These are phyloP conservation scores for Alternaria sp. DNA, from an alignment of 2,329 filamentous ascomycete genomes.

Conservation along the genomic window DNA sequence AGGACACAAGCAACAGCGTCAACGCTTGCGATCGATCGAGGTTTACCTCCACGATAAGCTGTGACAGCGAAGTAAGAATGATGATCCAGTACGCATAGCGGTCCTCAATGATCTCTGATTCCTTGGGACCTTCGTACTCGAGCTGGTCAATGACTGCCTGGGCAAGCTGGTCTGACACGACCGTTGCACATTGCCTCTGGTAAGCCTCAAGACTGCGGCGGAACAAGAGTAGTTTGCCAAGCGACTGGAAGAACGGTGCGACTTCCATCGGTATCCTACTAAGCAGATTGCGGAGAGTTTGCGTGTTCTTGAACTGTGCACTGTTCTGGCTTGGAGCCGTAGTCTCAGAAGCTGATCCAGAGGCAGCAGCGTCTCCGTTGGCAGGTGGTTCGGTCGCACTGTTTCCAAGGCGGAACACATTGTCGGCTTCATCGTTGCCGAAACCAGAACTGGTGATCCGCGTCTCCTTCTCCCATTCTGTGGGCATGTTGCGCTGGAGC, in stretches of 20 bases:
- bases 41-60: conserved; percentile 76
- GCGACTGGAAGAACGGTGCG: conserved; percentile 82
- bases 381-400: conserved; percentile 27
- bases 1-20: conserved; percentile 82
- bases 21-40: conserved; percentile 51
- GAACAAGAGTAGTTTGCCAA: conserved; percentile 81
- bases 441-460: conserved; percentile 51
- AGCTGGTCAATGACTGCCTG: conserved; percentile 73
- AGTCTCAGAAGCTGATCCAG: conserved; percentile 9
- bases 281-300: conserved; percentile 76
- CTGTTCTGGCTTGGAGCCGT: conserved; percentile 34
- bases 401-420: conserved; percentile 45
- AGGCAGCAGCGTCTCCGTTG: conserved; percentile 16
- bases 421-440: conserved; percentile 49
- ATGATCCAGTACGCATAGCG: conserved; percentile 80
- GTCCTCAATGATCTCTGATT: conserved; percentile 63
- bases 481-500: conserved; percentile 74
- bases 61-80: conserved; percentile 76
- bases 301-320: conserved; percentile 73
- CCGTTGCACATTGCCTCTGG: conserved; percentile 65
- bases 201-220: conserved; percentile 74
- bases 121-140: conserved; percentile 55
- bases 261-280: conserved; percentile 79
- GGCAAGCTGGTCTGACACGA: conserved; percentile 73
- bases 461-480: conserved; percentile 64